phyloP scores from a whole-genome alignment of 1,284 basidiomycete genomes.

The Rhodotorula glutinis region DNA sequence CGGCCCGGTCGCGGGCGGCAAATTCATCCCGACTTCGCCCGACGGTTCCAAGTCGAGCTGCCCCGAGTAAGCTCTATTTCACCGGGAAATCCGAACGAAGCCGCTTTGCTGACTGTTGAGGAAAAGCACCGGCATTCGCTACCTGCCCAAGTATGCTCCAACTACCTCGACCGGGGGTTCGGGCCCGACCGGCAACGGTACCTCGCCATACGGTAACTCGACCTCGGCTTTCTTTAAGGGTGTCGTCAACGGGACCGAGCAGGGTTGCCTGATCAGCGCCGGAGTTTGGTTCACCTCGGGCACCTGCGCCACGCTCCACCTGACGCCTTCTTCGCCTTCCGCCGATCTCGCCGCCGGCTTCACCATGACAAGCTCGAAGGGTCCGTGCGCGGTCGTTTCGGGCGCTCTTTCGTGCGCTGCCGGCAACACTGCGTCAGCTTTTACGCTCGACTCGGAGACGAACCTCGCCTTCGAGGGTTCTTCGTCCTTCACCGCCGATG shows the following conservation, averaged over 20 bases:
- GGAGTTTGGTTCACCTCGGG: constrained; percentile 56
- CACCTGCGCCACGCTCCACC: constrained; percentile 53
- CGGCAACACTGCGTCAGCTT: constrained; percentile 53
- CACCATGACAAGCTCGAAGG: constrained; percentile 57
- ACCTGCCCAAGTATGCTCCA: constrained; percentile 55
- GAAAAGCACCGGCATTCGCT: constrained; percentile 57
- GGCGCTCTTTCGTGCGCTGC: constrained; percentile 54
- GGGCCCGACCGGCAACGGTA: neutral
- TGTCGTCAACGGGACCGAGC: constrained; percentile 44
- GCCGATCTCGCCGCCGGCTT: constrained; percentile 35
- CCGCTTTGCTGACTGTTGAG: constrained; percentile 38
- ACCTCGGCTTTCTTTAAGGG: constrained; percentile 17
- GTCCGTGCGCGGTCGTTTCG: constrained; percentile 53
- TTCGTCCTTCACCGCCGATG: neutral
- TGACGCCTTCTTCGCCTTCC: constrained; percentile 49
- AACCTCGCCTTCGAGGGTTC: constrained; percentile 29
- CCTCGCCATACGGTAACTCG: constrained; percentile 10
- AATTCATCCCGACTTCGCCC: constrained; percentile 57
- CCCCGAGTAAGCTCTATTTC: neutral
- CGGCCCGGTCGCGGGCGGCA: constrained; percentile 61
- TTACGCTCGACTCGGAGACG: constrained; percentile 52
- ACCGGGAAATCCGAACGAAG: neutral
- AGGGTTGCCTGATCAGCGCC: constrained; percentile 54
- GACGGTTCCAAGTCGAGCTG: constrained; percentile 3
- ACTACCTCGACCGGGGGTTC: constrained; percentile 50